These are phyloP conservation scores for Cystobasidium sp. DNA, from an alignment of 1,284 basidiomycete species.

Conservation along the genomic window DNA sequence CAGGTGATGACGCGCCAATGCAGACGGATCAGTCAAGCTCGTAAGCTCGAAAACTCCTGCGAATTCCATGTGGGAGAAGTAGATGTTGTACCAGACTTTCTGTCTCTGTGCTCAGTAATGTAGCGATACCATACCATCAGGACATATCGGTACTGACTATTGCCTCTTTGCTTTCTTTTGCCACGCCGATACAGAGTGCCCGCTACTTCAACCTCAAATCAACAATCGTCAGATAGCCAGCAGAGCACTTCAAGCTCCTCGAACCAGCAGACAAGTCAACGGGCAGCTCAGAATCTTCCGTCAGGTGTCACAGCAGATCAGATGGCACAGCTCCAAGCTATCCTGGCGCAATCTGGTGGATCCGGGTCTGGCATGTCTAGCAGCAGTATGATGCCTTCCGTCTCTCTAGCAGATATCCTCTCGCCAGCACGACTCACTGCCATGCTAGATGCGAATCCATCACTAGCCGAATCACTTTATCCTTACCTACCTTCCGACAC, in stretches of 20 bases:
- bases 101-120: constrained; percentile 14
- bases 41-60: constrained; percentile 43
- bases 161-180: background rate
- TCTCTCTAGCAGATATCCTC: constrained; percentile 50
- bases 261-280: background rate
- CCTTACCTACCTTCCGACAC: constrained; percentile 45
- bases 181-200: background rate
- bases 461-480: constrained; percentile 43
- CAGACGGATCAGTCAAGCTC: constrained; percentile 33
- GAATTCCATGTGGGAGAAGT: background rate
- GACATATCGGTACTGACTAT: background rate
- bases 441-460: constrained; percentile 45
- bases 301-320: constrained; percentile 28
- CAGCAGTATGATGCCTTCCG: constrained; percentile 21
- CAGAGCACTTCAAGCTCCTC: background rate
- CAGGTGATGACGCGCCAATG: constrained; percentile 12
- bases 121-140: background rate
- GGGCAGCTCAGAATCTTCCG: background rate
- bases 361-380: background rate
- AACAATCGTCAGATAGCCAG: background rate
- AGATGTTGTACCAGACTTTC: constrained; percentile 2
- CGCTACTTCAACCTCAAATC: background rate
- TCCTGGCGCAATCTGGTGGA: constrained; percentile 23
- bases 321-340: constrained; percentile 38
- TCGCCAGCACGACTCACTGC: constrained; percentile 44